Evolutionary conservation across 495 filamentous ascomycete genomes (phyloP), one percentile per base, ranked within the genome.

Genomic region (Glarea lozoyensis): DNA sequence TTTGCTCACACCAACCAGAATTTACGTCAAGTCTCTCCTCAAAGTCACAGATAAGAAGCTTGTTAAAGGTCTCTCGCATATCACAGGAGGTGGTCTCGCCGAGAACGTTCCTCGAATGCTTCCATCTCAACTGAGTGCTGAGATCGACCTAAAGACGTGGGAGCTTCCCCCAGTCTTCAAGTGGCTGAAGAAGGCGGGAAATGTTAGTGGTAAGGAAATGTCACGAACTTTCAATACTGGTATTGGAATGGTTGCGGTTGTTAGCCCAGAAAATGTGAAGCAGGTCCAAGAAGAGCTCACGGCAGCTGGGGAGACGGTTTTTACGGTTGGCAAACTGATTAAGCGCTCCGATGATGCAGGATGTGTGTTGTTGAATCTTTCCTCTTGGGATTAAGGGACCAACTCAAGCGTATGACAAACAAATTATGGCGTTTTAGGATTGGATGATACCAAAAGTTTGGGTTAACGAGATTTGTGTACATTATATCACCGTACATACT

Each of bases 211-310:
- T 0, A 38, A 58, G 10, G 93, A 98, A 71, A 86, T 97, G 70
- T 84, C 78, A 23, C 70, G 86, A 43, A 84, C 84, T n/a, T 97
- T 93, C 72, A 98, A 98, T 66, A 86, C 78, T 17, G 92, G 92
- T 40, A 60, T 98, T 17, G 92, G 92, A 36, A 94, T 97, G 86
- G 82, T 96, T 3, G 59, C 90, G 6, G 88, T 86, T 6, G 87
- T 94, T 0, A 69, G 67, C 15, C 60, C 65, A 48, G 75, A 57
- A 32, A 66, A 79, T 38, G 75, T 54, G 0, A 69, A 76, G 21
- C 64, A 64, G 37, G 74, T 77, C 2, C 62, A 70, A 18, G 50
- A 49, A 29, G 65, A 71, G 6, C 60, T 94, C 27, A 60, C 72
- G 56, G 62, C 58, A 15, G 65, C 70, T 21, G 92, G 88, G 10